A percentile compares a stretch with the other conserved stretches of the same genome.
Evolutionary conservation across 2,329 filamentous ascomycete species (phyloP).

Genomic region (Colletotrichum salicis): DNA sequence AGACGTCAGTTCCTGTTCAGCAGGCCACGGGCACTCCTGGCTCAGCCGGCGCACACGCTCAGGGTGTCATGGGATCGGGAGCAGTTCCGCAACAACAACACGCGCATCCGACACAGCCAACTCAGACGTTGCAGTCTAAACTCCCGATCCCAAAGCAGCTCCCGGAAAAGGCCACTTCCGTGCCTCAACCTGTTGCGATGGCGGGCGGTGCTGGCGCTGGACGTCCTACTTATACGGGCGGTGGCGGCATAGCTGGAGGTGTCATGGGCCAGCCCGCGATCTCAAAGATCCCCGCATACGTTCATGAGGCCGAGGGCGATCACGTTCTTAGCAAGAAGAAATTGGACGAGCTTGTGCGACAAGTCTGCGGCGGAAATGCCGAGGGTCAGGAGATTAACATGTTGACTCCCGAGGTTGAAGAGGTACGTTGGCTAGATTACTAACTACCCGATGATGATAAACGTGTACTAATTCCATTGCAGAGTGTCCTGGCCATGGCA

Average conservation of each 20-base stretch:
- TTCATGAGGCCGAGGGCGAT: constrained; percentile 91
- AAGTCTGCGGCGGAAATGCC: constrained; percentile 85
- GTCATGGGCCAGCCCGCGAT: constrained; percentile 90
- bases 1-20: constrained; percentile 45
- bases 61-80: constrained; percentile 46
- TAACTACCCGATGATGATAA: neutral
- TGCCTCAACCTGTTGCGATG: constrained; percentile 79
- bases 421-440: constrained; percentile 66
- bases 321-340: constrained; percentile 98
- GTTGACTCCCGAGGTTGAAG: constrained; percentile 92
- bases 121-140: constrained; percentile 63
- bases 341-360: constrained; percentile 91
- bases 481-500: constrained; percentile 89
- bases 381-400: constrained; percentile 80
- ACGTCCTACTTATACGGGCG: constrained; percentile 86
- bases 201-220: constrained; percentile 68
- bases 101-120: constrained; percentile 57
- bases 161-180: constrained; percentile 71
- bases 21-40: constrained; percentile 43
- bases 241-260: constrained; percentile 79
- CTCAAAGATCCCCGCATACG: constrained; percentile 82
- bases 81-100: constrained; percentile 54
- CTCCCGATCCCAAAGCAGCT: constrained; percentile 87
- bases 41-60: constrained; percentile 43
- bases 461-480: constrained; percentile 24